These are phyloP conservation scores for Leptographium galeiforme DNA, from an alignment of 2,329 filamentous ascomycete species.

Conservation along the genomic window DNA sequence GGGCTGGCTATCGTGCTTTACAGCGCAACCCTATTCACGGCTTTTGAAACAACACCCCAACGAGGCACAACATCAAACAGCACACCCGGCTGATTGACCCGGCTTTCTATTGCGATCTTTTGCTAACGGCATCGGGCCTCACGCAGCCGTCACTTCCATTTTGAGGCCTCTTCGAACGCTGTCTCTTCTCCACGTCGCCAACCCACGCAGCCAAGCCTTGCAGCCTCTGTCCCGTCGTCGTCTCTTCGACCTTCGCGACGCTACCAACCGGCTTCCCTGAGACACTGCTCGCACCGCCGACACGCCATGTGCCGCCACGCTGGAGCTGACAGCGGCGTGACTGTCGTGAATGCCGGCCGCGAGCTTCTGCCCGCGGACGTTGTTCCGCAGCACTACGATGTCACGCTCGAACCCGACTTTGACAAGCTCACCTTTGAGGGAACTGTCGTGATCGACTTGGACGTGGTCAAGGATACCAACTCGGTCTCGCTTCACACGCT, in stretches of 20 bases:
- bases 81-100: background rate
- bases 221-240: background rate
- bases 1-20: background rate
- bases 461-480: conserved; percentile 71
- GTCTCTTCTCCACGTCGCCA: background rate
- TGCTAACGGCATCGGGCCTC: background rate
- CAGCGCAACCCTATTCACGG: background rate
- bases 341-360: conserved; percentile 35
- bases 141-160: background rate
- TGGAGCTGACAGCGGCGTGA: conserved; percentile 20
- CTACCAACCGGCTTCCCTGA: conserved; percentile 10
- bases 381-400: conserved; percentile 79
- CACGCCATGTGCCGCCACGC: conserved; percentile 52
- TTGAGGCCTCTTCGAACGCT: background rate
- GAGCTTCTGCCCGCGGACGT: conserved; percentile 87
- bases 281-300: conserved; percentile 64
- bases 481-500: conserved; percentile 80
- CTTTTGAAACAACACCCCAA: background rate
- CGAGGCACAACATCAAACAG: no score
- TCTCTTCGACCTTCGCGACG: background rate
- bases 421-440: conserved; percentile 79
- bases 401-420: conserved; percentile 85
- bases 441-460: conserved; percentile 71
- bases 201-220: conserved; percentile 1
- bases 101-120: background rate